Evolutionary conservation across 306 rosid genomes (phyloP), one percentile per base, ranked within the genome.

Genomic region (Herpetospermum pedunculosum): DNA sequence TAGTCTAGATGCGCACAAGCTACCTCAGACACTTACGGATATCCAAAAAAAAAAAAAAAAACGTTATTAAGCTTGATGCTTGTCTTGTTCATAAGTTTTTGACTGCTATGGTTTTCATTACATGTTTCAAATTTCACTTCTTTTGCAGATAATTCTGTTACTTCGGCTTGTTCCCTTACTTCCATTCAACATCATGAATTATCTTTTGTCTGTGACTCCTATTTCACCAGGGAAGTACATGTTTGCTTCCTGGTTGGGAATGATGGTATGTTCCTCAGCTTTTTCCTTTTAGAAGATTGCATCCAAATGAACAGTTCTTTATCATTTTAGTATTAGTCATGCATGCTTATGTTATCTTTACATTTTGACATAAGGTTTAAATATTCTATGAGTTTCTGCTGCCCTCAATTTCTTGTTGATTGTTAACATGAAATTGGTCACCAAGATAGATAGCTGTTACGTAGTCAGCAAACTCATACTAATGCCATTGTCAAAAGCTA

Each of bases 191-290:
- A 87, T 93, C 92, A 74, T 91, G 80, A 93, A 93, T 80, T 93
- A 93, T 84, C 92, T 93, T 19, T 79, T 93, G 40, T 87, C 97
- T 21, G 98, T 93, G 77, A 93, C 98, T 70, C 97, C 97, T 75
- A 92, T 93, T 86, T 81, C 97, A 47, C 8, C 91, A 11, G 86
- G 86, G 81, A 92, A 89, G 65, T 93, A 91, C 86, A 80, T 89
- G 91, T 85, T 93, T 77, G 97, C 97, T 80, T 90, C 97, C 49
- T 93, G 98, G 98, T 68, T 93, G 73, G 98, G 98, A 83, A 93
- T 93, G 97, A 91, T 93, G 98, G 98, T 93, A 88, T 38, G 25
- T 75, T 83, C 79, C 85, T 65, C 38, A 72, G 76, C 77, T 77
- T 77, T 63, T 37, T 77, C 34, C 46, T 62, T 13, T 43, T 37